phyloP scores from a whole-genome alignment of 768 basidiomycete species.

The Melanogaster broomeanus region DNA sequence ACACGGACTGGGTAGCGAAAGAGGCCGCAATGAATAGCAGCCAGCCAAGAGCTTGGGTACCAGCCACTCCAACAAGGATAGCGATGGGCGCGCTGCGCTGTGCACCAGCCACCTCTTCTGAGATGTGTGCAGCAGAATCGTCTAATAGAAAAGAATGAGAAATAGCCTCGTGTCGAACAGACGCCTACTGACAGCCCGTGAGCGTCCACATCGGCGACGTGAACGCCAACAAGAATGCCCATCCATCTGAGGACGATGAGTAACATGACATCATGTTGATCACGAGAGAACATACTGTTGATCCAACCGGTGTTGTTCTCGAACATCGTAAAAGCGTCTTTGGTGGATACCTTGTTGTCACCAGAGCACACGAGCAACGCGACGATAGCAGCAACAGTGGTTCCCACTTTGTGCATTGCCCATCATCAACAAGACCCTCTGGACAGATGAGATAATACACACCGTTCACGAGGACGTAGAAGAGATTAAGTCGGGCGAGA shows the following conservation, averaged over 20 bases:
- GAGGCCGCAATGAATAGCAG: constrained; percentile 64
- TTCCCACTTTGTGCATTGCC: constrained; percentile 48
- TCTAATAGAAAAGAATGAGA: constrained; percentile 39
- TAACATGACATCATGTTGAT: neutral
- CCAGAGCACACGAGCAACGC: constrained; percentile 58
- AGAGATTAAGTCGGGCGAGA: constrained; percentile 67
- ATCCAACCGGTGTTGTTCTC: constrained; percentile 74
- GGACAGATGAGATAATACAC: constrained; percentile 20
- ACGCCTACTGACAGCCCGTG: constrained; percentile 60
- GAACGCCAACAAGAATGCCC: constrained; percentile 74
- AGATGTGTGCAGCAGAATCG: constrained; percentile 75
- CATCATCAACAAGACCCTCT: neutral
- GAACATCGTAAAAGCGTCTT: constrained; percentile 66
- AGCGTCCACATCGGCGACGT: constrained; percentile 81
- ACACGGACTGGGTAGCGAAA: constrained; percentile 59
- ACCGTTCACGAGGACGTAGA: constrained; percentile 70
- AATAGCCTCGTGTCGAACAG: neutral
- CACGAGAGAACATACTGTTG: constrained; percentile 43
- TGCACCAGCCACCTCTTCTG: constrained; percentile 70
- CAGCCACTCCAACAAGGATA: constrained; percentile 63
- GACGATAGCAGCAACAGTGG: constrained; percentile 63
- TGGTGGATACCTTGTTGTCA: constrained; percentile 60
- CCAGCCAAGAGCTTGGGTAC: constrained; percentile 65
- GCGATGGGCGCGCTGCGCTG: constrained; percentile 66
- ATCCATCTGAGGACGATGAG: constrained; percentile 50